Conservation (phyloP, 2,329 filamentous ascomycete genomes). For the Cercospora sp. region DNA sequence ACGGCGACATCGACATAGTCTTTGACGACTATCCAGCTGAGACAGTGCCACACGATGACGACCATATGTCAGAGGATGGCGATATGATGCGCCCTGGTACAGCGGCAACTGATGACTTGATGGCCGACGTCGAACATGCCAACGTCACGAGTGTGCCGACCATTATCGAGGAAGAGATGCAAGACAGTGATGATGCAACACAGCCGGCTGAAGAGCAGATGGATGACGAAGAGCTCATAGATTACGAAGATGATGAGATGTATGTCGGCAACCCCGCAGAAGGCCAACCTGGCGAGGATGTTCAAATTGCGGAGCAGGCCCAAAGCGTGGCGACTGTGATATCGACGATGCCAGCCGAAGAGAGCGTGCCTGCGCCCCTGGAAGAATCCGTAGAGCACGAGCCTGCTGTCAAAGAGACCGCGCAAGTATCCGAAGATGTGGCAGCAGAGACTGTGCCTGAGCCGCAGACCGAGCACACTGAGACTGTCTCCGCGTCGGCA, state of each 20-base stretch:
- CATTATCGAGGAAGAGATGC: conserved; percentile 34
- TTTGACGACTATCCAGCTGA: conserved; percentile 50
- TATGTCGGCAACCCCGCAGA: conserved; percentile 7
- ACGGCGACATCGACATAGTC: conserved; percentile 61
- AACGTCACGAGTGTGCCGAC: conserved; percentile 35
- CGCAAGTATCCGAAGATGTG: conserved; percentile 20
- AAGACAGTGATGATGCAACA: conserved; percentile 29
- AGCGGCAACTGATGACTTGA: conserved; percentile 36
- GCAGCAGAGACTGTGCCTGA: not conserved
- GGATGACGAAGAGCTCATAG: conserved; percentile 41
- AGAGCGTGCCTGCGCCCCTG: conserved; percentile 9
- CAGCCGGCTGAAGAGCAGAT: conserved; percentile 14
- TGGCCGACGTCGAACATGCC: conserved; percentile 34
- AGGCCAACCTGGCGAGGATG: conserved; percentile 8
- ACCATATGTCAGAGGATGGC: conserved; percentile 59
- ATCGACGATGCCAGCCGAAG: not conserved
- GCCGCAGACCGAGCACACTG: not conserved
- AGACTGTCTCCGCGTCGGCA: not conserved
- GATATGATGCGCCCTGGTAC: conserved; percentile 43
- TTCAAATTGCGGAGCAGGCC: conserved; percentile 6
- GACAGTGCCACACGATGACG: conserved; percentile 47
- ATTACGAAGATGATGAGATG: conserved; percentile 40
- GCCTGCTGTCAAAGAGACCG: conserved; percentile 25
- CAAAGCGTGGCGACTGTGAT: not conserved
- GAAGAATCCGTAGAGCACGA: conserved; percentile 15